Base-by-base conservation (phyloP, 305 asterid species). In the Fraxinus greggii region DNA sequence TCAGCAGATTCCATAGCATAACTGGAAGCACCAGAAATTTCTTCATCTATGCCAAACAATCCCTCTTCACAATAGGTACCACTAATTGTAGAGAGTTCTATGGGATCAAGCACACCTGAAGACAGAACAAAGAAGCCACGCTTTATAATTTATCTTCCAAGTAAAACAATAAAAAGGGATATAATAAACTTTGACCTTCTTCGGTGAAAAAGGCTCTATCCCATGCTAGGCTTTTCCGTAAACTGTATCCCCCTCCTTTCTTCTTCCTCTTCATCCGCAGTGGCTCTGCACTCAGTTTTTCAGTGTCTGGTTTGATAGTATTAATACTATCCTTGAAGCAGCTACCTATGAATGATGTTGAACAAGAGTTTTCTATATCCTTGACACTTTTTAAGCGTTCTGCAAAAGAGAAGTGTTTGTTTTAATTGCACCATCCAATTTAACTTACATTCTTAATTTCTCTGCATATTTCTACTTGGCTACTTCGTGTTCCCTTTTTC, bases 161-260 rank as follows among this genome's bases (percentile, higher is more conserved):
- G 36, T 51, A 17, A 81, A 76, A 83, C 35, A 51, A 38, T 19
- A 73, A 28, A 81, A 54, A 63, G 51, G 61, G 33, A 54, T 70
- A 54, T 82, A 33, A 72, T 21, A 79, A 78, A 80, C 51, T 72
- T 51, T 78, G 69, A 95, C 99, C 99, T 91, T 95, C 97, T 82
- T 95, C 98, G 69, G 97, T 95, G 82, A 90, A 92, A 89, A 95
- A 95, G 42, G 99, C 97, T 87, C 91, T 89, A 82, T 95, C 93
- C 99, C 99, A 95, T 80, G 98, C 98, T 84, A 94, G 83, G 88
- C 99, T 95, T 85, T 93, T 95, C 87, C 98, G 92, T 89, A 93
- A 85, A 77, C 93, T 94, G 87, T 72, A 86, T 23, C 92, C 97
- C 79, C 92, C 93, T 28, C 90, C 91, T 81, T 87, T 93, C 84